Percentiles rank a stretch among this genome's conserved stretches.
Evolutionary conservation across 2,329 filamentous ascomycete genomes (phyloP).

Genomic region (Cladorrhinum sp.): DNA sequence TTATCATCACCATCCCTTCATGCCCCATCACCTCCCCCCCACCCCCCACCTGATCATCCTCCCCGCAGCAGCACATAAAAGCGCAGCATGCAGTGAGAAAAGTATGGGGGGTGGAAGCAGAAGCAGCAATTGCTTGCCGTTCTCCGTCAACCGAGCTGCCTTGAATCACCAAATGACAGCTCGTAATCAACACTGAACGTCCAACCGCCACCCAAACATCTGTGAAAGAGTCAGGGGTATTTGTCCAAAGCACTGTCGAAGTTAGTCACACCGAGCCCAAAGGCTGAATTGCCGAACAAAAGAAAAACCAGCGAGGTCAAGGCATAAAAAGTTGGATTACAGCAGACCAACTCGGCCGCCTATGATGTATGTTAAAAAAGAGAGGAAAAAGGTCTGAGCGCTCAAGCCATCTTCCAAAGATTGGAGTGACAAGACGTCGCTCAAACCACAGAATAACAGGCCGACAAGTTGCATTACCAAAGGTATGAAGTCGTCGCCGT

Average conservation of each 20-base stretch:
- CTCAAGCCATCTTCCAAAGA: neutral
- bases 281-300: neutral
- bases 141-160: constrained; percentile 1
- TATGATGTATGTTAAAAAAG: constrained; percentile 4
- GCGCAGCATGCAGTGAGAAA: constrained; percentile 53
- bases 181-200: neutral
- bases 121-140: neutral
- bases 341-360: constrained; percentile 1
- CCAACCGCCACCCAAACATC: neutral
- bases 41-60: constrained; percentile 39
- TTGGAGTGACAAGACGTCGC: neutral
- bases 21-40: too few species aligned
- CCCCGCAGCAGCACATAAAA: constrained; percentile 47
- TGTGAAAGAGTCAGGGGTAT: constrained; percentile 13
- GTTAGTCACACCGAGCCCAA: constrained; percentile 15
- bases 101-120: constrained; percentile 31
- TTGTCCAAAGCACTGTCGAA: constrained; percentile 4
- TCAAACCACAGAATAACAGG: neutral
- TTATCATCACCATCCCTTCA: too few species aligned
- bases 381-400: neutral
- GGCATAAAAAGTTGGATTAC: neutral
- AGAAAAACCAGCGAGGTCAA: constrained; percentile 13
- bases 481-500: constrained; percentile 13
- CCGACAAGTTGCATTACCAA: constrained; percentile 16
- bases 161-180: neutral